A percentile compares a stretch with the other conserved stretches of the same genome.
These are phyloP conservation scores for Casuarina cunninghamiana DNA, from an alignment of 306 rosid species.

Conservation along the genomic window DNA sequence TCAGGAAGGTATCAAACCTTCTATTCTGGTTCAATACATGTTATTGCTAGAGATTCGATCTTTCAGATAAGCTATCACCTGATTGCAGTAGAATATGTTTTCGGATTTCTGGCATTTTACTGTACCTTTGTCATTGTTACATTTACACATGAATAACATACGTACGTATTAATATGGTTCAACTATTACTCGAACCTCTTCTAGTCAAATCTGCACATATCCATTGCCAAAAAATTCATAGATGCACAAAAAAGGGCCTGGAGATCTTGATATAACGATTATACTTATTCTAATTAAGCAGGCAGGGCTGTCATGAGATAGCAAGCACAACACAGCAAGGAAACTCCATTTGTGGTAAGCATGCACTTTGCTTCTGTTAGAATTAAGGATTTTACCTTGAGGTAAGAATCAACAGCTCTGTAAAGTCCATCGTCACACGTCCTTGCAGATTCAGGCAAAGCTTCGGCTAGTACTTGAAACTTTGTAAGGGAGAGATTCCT, in stretches of 20 bases:
- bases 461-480: conserved; percentile 98
- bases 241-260: background rate
- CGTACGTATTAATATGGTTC: background rate
- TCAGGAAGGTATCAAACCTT: no score
- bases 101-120: background rate
- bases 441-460: conserved; percentile 98
- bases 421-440: conserved; percentile 97
- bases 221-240: background rate
- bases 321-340: conserved; percentile 2
- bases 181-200: background rate
- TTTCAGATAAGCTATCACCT: background rate
- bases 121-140: background rate
- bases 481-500: conserved; percentile 89
- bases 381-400: conserved; percentile 60
- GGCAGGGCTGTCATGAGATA: conserved; percentile 7
- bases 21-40: no score
- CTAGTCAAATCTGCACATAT: background rate
- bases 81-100: background rate
- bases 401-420: conserved; percentile 94
- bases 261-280: background rate
- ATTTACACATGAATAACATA: background rate
- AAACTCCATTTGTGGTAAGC: background rate
- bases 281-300: conserved; percentile 5
- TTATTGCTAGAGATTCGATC: background rate
- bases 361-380: background rate